phyloP scores from a whole-genome alignment of 495 filamentous ascomycete species.

The Trichoderma asperelloides region DNA sequence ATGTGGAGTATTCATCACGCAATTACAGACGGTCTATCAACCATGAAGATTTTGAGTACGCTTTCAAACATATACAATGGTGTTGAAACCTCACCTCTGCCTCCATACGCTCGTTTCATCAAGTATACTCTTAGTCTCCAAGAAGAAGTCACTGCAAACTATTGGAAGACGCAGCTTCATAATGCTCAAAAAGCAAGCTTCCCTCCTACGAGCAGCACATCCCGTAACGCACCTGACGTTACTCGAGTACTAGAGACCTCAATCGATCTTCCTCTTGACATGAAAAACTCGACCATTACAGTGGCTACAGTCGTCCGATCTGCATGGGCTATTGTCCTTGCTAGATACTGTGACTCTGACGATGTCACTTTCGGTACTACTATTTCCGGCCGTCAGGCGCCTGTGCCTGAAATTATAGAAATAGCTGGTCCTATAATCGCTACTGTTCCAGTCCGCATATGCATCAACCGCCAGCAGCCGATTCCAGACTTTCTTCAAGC shows the following conservation, averaged over 20 bases:
- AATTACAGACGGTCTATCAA: background rate
- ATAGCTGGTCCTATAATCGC: slow-evolving; percentile 48
- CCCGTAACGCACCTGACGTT: background rate
- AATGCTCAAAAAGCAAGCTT: background rate
- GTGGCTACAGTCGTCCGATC: slow-evolving; percentile 39
- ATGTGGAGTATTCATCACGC: slow-evolving; percentile 1
- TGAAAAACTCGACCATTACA: slow-evolving; percentile 22
- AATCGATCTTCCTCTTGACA: background rate
- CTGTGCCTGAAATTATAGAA: slow-evolving; percentile 34
- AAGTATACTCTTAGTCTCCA: background rate
- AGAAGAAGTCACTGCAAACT: background rate
- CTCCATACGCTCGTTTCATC: background rate
- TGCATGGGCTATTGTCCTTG: slow-evolving; percentile 35
- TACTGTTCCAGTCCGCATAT: slow-evolving; percentile 45
- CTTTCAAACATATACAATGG: background rate
- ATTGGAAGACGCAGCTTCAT: slow-evolving; percentile 1
- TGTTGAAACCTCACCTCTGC: background rate
- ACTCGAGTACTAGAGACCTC: background rate
- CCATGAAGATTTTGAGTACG: background rate
- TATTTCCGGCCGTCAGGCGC: slow-evolving; percentile 38
- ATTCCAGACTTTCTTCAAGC: slow-evolving; percentile 14
- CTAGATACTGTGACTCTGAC: slow-evolving; percentile 25
- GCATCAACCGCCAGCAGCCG: slow-evolving; percentile 8
- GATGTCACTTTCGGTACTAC: slow-evolving; percentile 41
- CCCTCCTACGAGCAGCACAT: background rate